Percentiles rank a stretch among this genome's conserved stretches.
These are phyloP conservation scores for Paecilomyces fulvus DNA, from an alignment of 2,329 filamentous ascomycete genomes.

Conservation along the genomic window DNA sequence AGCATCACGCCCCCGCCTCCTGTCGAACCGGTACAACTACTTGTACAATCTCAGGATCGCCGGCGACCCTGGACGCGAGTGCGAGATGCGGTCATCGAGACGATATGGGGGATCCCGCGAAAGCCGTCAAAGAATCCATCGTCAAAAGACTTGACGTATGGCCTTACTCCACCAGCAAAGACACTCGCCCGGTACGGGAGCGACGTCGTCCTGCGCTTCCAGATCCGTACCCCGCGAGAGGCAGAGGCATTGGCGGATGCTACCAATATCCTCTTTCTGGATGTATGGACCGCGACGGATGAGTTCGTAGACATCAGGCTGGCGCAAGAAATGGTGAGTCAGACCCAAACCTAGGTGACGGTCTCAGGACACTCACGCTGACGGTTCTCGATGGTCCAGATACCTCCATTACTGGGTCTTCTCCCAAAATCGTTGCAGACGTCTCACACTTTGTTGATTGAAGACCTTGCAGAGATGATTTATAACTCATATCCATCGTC, in stretches of 20 bases:
- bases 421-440: conserved; percentile 66
- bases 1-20: conserved; percentile 26
- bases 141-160: conserved; percentile 7
- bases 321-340: conserved; percentile 60
- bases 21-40: conserved; percentile 20
- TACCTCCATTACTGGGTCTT: conserved; percentile 66
- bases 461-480: conserved; percentile 69
- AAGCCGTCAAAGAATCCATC: conserved; percentile 15
- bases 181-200: conserved; percentile 55
- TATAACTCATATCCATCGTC: conserved; percentile 38
- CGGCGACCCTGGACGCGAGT: conserved; percentile 30
- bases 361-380: neutral
- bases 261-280: conserved; percentile 66
- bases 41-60: conserved; percentile 20
- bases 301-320: conserved; percentile 80
- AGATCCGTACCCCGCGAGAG: conserved; percentile 60
- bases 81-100: conserved; percentile 35
- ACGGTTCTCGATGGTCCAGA: conserved; percentile 28
- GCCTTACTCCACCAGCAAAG: conserved; percentile 25
- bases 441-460: conserved; percentile 66
- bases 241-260: conserved; percentile 64
- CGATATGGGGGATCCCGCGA: conserved; percentile 33
- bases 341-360: neutral
- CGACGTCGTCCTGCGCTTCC: conserved; percentile 86
- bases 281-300: conserved; percentile 79